phyloP scores from a whole-genome alignment of 371 early-diverging fungal genomes.

The Mucor mucedo region DNA sequence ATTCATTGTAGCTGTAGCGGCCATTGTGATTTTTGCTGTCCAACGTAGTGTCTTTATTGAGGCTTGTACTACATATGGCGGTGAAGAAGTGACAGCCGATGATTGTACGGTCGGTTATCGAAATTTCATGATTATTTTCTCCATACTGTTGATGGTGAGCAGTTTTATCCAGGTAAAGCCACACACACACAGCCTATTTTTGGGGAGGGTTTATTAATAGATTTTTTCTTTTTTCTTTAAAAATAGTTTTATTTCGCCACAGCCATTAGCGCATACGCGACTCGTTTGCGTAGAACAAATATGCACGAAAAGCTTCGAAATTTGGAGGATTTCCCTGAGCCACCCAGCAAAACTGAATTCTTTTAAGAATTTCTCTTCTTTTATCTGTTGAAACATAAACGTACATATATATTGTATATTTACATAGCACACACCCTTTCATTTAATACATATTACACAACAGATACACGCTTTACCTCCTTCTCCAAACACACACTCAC shows the following conservation, averaged over 20 bases:
- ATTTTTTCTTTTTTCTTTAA: too few species aligned
- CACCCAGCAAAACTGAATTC: constrained; percentile 26
- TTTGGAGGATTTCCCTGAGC: constrained; percentile 40
- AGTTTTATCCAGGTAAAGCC: constrained; percentile 35
- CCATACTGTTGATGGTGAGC: constrained; percentile 3
- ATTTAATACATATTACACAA: too few species aligned
- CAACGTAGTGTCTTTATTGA: constrained; percentile 12
- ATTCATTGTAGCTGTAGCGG: constrained; percentile 22
- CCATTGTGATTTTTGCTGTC: constrained; percentile 21
- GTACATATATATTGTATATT: too few species aligned
- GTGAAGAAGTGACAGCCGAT: constrained; percentile 12
- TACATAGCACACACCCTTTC: too few species aligned
- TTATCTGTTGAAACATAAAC: background rate
- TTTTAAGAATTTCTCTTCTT: constrained; percentile 10
- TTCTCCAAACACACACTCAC: too few species aligned
- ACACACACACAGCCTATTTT: background rate
- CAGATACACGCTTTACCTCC: too few species aligned
- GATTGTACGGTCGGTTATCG: constrained; percentile 19
- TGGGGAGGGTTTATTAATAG: background rate
- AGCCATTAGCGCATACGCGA: constrained; percentile 35
- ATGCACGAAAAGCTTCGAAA: constrained; percentile 38
- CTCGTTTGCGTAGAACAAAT: constrained; percentile 35
- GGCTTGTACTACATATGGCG: constrained; percentile 7
- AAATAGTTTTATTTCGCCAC: constrained; percentile 34
- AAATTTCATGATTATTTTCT: constrained; percentile 23